Base-by-base conservation (phyloP, 2,329 filamentous ascomycete genomes). In the Colletotrichum incanum region DNA sequence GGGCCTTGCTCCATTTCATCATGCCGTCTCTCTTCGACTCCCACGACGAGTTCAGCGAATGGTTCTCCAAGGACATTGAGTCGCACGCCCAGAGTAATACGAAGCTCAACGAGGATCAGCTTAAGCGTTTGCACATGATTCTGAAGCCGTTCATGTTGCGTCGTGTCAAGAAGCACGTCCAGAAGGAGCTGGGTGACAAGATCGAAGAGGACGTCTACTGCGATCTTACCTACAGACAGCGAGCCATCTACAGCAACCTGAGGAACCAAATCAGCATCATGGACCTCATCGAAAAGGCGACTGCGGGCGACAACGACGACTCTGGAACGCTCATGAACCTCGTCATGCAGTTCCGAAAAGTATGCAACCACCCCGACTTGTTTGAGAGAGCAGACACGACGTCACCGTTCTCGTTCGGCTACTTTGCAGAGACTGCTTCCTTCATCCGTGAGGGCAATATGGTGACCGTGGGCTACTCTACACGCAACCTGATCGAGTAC, bases 301-400 rank as follows among this genome's bases (percentile, higher is more conserved):
- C 96, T 2, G 89, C 96, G 76, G 96, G 96, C 45, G 95, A 98
- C 77, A 96, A 98, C 61, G 92, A 96, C 77, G 96, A 98, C 80
- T 97, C 94, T 45, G 95, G 96, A 50, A 98, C 96, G 1, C 84
- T 99, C 78, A 98, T 99, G 96, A 99, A 99, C 82, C 87, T 99
- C 75, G 96, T 99, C 74, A 99, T 99, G 96, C 96, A 99, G 84
- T 99, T 99, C 89, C 91, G 96, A 77, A 99, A 99, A 84, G 96
- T 99, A 69, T 99, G 96, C 86, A 99, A 99, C 79, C 96, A 99
- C 80, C 96, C 96, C 0, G 96, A 99, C 83, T 84, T 99, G 43
- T 99, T 99, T 77, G 95, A 99, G 82, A 93, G 96, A 56, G 95
- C 96, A 12, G 96, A 98, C 73, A 97, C 94, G 11, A 92, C 90